Evolutionary conservation across 1,284 basidiomycete genomes (phyloP).

Genomic region (Mycena citricolor): DNA sequence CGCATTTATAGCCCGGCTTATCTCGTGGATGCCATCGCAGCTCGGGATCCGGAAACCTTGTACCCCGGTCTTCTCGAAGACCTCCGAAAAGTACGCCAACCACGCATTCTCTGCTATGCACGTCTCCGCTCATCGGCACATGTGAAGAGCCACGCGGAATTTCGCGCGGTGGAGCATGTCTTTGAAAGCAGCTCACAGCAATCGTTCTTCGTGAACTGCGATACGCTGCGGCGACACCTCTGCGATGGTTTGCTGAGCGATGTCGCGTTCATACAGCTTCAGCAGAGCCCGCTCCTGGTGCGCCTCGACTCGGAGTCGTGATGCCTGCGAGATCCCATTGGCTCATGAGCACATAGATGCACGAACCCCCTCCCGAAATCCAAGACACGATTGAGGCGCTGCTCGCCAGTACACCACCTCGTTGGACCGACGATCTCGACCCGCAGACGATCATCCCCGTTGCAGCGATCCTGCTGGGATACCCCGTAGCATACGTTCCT

Average conservation of each 20-base stretch:
- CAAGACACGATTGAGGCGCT: constrained; percentile 2
- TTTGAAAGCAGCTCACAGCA: constrained; percentile 29
- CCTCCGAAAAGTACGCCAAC: constrained; percentile 27
- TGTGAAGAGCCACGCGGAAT: constrained; percentile 8
- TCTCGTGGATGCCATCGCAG: constrained; percentile 30
- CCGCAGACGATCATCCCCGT: constrained; percentile 11
- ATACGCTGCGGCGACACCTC: too few species aligned
- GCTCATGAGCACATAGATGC: constrained; percentile 3
- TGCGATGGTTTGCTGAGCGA: neutral
- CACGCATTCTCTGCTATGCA: neutral
- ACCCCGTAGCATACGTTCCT: constrained; percentile 19
- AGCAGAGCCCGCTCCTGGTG: constrained; percentile 11
- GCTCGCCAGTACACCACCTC: neutral
- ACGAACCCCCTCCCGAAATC: constrained; percentile 9
- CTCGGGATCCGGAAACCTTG: constrained; percentile 24
- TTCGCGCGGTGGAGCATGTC: constrained; percentile 27
- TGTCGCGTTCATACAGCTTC: constrained; percentile 5
- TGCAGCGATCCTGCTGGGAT: constrained; percentile 17
- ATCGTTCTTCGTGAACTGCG: constrained; percentile 31
- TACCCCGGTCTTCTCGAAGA: constrained; percentile 27
- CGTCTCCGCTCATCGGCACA: too few species aligned
- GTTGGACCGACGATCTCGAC: neutral
- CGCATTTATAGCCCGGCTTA: constrained; percentile 32
- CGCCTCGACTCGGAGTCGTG: neutral
- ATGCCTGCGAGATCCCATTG: neutral